Conservation (phyloP, 2,329 filamentous ascomycete genomes). For the Tolypocladium endophyticum region DNA sequence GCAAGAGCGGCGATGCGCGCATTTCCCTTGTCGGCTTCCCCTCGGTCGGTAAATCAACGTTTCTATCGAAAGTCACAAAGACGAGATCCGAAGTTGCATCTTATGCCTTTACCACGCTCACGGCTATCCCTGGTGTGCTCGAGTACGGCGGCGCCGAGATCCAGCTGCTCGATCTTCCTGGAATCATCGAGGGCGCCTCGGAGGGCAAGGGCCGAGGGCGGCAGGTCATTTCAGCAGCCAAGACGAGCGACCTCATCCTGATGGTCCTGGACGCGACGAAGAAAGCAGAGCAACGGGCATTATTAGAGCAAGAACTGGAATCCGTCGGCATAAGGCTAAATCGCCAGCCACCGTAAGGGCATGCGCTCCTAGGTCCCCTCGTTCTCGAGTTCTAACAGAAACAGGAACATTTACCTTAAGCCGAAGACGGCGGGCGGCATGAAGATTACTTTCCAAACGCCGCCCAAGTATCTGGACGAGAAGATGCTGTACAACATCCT, state of each 20-base stretch:
- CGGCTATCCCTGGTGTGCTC: constrained; percentile 91
- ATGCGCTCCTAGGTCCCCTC: neutral
- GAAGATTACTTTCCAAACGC: constrained; percentile 92
- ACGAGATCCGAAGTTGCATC: constrained; percentile 93
- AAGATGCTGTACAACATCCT: constrained; percentile 98
- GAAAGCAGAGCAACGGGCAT: constrained; percentile 79
- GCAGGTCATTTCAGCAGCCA: constrained; percentile 95
- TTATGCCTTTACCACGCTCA: constrained; percentile 95
- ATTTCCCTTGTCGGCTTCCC: constrained; percentile 98
- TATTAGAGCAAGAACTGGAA: constrained; percentile 87
- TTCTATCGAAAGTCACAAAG: constrained; percentile 97
- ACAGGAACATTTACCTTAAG: constrained; percentile 93
- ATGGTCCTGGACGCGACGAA: constrained; percentile 98
- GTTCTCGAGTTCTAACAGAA: constrained; percentile 6
- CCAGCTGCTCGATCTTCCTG: constrained; percentile 91
- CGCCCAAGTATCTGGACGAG: constrained; percentile 87
- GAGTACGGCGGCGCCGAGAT: constrained; percentile 98
- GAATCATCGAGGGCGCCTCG: constrained; percentile 93
- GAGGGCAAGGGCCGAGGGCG: constrained; percentile 93
- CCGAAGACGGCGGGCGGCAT: constrained; percentile 91
- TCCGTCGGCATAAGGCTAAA: constrained; percentile 92
- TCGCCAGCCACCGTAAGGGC: constrained; percentile 71
- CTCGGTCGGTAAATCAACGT: constrained; percentile 96
- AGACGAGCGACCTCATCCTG: constrained; percentile 93
- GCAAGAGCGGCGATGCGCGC: constrained; percentile 90